A percentile compares a stretch with the other conserved stretches of the same genome.
phyloP scores from a whole-genome alignment of 208 protist genomes.

The Blastocrithidia nonstop region DNA sequence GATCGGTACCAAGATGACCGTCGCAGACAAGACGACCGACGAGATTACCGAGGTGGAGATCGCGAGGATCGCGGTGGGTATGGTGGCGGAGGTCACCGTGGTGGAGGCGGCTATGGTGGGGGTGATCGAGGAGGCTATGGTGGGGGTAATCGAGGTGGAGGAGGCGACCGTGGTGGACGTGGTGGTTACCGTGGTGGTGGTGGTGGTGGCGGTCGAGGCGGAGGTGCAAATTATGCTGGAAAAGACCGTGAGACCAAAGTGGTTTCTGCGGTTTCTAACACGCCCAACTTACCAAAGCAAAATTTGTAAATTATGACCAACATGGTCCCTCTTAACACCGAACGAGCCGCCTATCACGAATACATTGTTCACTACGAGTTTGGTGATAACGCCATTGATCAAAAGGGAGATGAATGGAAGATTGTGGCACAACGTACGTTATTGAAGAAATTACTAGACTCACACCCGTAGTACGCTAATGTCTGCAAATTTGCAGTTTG shows the following conservation, averaged over 20 bases:
- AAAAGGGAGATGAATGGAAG: conserved; percentile 13
- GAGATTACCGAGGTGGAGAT: conserved; percentile 2
- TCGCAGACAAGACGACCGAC: not conserved
- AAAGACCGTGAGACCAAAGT: conserved; percentile 7
- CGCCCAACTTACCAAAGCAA: not conserved
- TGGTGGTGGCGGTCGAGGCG: conserved; percentile 7
- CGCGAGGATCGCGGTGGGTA: conserved; percentile 3
- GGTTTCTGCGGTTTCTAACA: conserved; percentile 6
- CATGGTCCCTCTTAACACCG: conserved; percentile 11
- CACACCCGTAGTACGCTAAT: conserved; percentile 4
- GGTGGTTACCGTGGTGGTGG: conserved; percentile 2
- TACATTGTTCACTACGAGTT: conserved; percentile 19
- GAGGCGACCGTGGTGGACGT: not conserved
- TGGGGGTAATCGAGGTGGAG: not conserved
- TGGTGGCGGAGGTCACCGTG: not conserved
- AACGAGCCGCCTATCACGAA: conserved; percentile 5
- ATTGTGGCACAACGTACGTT: conserved; percentile 7
- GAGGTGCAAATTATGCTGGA: conserved; percentile 5
- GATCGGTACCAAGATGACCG: not conserved
- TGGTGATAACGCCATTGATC: conserved; percentile 11
- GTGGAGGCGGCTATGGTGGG: conserved; percentile 1
- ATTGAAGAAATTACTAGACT: conserved; percentile 7
- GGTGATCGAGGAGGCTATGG: conserved; percentile 1
- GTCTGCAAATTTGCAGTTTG: conserved; percentile 4
- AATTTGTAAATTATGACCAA: conserved; percentile 8